Evolutionary conservation across 1,284 basidiomycete species (phyloP).

Genomic region (Ganoderma multipileum): DNA sequence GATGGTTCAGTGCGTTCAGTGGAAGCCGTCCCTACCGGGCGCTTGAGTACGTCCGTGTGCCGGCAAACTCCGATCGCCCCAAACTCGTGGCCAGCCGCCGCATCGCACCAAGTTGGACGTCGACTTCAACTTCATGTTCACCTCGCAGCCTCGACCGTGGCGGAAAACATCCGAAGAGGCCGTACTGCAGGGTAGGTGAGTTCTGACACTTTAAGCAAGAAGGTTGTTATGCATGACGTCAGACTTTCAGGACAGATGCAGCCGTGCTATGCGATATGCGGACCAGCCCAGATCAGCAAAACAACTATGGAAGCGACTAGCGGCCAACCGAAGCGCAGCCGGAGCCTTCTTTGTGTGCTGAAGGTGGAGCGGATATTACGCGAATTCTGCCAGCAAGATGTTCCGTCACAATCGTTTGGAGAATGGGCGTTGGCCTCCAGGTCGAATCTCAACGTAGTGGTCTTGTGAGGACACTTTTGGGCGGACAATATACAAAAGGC

Average conservation of each 20-base stretch:
- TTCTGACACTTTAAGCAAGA: not conserved
- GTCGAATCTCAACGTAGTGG: not conserved
- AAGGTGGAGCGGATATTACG: not conserved
- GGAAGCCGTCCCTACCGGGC: too few species aligned
- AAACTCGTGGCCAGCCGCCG: too few species aligned
- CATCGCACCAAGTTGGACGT: too few species aligned
- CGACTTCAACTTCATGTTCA: too few species aligned
- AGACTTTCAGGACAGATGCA: not conserved
- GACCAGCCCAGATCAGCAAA: not conserved
- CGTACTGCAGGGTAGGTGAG: too few species aligned
- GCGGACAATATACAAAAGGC: not conserved
- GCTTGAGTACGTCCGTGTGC: too few species aligned
- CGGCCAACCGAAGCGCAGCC: not conserved
- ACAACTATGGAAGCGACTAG: not conserved
- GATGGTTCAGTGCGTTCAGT: too few species aligned
- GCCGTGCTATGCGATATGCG: not conserved
- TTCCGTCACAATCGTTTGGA: not conserved
- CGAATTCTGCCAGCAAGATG: not conserved
- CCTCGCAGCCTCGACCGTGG: too few species aligned
- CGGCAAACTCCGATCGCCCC: too few species aligned
- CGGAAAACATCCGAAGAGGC: too few species aligned
- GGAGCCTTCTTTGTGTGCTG: not conserved
- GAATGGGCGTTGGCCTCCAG: not conserved
- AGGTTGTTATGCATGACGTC: not conserved
- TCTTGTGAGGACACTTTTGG: too few species aligned